These are phyloP conservation scores for Leucosporidium creatinivorum DNA, from an alignment of 768 basidiomycete species.

Conservation along the genomic window DNA sequence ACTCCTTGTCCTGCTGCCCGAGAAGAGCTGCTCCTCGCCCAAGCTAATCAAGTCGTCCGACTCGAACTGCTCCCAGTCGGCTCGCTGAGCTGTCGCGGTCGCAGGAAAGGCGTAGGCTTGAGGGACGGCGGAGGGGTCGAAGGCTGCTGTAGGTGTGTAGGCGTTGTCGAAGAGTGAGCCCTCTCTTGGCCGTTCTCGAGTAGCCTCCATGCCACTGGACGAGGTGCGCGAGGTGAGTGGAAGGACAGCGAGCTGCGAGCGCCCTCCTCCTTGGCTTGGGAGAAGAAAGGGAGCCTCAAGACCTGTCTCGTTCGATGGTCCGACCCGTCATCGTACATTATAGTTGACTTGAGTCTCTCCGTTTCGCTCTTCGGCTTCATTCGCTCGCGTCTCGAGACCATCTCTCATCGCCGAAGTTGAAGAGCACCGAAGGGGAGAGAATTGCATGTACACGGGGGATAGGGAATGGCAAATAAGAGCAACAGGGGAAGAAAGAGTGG, in stretches of 20 bases:
- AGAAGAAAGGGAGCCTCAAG: background rate
- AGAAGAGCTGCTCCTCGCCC: conserved; percentile 23
- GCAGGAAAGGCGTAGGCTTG: background rate
- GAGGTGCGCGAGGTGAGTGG: background rate
- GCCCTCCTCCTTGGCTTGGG: background rate
- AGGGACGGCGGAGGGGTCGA: background rate
- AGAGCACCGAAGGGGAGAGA: background rate
- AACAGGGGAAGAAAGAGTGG: background rate
- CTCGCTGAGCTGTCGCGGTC: background rate
- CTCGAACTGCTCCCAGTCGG: background rate
- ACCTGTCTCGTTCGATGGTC: background rate
- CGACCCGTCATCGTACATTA: too few relatives aligned
- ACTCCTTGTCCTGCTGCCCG: conserved; percentile 3
- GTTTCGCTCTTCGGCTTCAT: too few relatives aligned
- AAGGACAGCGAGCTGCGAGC: background rate
- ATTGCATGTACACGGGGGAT: background rate
- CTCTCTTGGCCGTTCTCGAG: background rate
- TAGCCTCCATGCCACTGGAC: background rate
- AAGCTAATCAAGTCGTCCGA: conserved; percentile 17
- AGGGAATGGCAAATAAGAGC: background rate
- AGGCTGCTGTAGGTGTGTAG: background rate
- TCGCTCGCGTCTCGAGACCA: background rate
- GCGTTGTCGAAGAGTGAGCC: background rate
- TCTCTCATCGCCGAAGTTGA: background rate
- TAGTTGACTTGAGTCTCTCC: too few relatives aligned